Conservation (phyloP, 2,329 filamentous ascomycete species). For the Fusarium miscanthi region DNA sequence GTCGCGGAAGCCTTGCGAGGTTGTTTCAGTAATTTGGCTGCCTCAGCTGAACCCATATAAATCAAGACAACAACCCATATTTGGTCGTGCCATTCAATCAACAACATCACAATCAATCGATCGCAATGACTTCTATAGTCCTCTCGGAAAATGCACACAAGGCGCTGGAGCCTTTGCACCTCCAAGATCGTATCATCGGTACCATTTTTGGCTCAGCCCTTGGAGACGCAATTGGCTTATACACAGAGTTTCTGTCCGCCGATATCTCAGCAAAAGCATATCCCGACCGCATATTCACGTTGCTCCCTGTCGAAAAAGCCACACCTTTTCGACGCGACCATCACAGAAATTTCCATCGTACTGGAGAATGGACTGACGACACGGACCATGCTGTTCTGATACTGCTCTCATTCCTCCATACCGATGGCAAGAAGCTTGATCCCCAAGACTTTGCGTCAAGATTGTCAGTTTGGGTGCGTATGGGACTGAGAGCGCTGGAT, state of each 20-base stretch:
- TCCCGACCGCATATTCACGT: constrained; percentile 52
- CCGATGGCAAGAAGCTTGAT: constrained; percentile 51
- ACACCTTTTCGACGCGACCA: constrained; percentile 58
- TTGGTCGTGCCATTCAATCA: too few species aligned
- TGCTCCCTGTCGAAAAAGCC: constrained; percentile 49
- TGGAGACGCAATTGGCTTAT: constrained; percentile 65
- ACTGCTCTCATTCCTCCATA: constrained; percentile 60
- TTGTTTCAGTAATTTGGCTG: constrained; percentile 30
- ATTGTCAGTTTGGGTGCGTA: constrained; percentile 59
- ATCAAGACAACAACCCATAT: background rate
- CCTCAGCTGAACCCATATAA: constrained; percentile 15
- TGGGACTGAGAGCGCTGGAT: constrained; percentile 59
- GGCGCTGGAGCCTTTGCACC: constrained; percentile 29
- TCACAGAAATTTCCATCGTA: constrained; percentile 56
- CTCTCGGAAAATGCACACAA: constrained; percentile 31
- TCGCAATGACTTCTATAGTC: constrained; percentile 19
- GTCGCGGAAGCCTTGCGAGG: constrained; percentile 17
- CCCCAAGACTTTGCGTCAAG: constrained; percentile 58
- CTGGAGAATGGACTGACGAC: constrained; percentile 64
- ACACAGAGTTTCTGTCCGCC: constrained; percentile 63
- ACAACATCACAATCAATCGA: background rate
- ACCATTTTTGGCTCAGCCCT: constrained; percentile 62
- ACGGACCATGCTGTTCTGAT: constrained; percentile 64
- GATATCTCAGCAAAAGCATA: constrained; percentile 51
- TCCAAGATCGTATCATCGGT: constrained; percentile 56